These are phyloP conservation scores for Beauveria brongniartii DNA, from an alignment of 2,329 filamentous ascomycete genomes.

Conservation along the genomic window DNA sequence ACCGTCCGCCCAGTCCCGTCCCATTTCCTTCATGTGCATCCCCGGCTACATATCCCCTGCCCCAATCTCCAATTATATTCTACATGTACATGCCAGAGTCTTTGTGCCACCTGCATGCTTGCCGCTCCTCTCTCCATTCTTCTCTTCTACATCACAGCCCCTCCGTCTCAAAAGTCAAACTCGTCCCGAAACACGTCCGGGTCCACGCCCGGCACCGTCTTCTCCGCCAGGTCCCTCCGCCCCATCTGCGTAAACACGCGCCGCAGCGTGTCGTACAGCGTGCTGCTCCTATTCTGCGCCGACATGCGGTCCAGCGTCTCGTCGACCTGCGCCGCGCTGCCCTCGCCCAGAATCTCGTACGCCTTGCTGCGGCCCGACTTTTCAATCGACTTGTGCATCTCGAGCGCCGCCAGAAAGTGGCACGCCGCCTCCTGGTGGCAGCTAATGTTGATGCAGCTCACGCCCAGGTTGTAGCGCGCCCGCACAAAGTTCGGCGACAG, in stretches of 20 bases:
- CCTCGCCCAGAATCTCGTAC: slow-evolving; percentile 65
- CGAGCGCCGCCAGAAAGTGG: slow-evolving; percentile 82
- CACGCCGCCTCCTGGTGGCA: slow-evolving; percentile 89
- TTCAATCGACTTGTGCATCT: slow-evolving; percentile 94
- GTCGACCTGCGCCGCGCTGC: slow-evolving; percentile 42
- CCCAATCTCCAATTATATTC: neutral
- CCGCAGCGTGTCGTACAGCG: slow-evolving; percentile 87
- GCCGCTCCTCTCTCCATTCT: neutral
- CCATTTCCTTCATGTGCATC: neutral
- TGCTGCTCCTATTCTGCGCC: slow-evolving; percentile 92
- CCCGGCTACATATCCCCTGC: neutral
- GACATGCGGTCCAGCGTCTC: slow-evolving; percentile 79
- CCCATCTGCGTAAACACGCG: slow-evolving; percentile 97
- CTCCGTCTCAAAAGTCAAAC: slow-evolving; percentile 62
- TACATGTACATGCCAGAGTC: slow-evolving; percentile 2
- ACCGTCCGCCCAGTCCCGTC: neutral
- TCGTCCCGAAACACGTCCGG: slow-evolving; percentile 81
- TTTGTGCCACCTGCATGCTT: neutral
- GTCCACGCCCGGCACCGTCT: slow-evolving; percentile 84
- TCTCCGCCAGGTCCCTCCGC: slow-evolving; percentile 75
- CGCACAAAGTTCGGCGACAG: slow-evolving; percentile 95
- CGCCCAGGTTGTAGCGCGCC: slow-evolving; percentile 91
- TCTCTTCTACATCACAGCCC: neutral
- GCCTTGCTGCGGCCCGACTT: slow-evolving; percentile 75
- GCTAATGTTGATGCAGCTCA: slow-evolving; percentile 94